Evolutionary conservation across 371 early-diverging fungal species (phyloP).

Genomic region (Sanchytrium tribonematis): DNA sequence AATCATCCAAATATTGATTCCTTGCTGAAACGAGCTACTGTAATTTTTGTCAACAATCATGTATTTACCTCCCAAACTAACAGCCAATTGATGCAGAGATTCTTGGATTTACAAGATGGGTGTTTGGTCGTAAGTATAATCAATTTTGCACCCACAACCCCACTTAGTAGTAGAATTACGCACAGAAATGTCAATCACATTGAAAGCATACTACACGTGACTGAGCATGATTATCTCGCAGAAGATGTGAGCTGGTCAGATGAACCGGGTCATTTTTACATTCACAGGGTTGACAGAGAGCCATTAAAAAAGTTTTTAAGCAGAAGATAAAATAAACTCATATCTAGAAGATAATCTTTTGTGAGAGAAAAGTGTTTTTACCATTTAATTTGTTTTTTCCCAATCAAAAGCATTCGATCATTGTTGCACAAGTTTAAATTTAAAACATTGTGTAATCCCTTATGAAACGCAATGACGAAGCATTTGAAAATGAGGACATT

Average conservation of each 20-base stretch:
- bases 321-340: too few relatives aligned
- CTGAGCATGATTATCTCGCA: not conserved
- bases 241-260: not conserved
- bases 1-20: not conserved
- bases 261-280: not conserved
- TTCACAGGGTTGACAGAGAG: not conserved
- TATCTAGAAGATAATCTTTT: too few relatives aligned
- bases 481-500: too few relatives aligned
- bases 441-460: too few relatives aligned
- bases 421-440: too few relatives aligned
- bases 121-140: not conserved
- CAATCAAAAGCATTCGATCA: too few relatives aligned
- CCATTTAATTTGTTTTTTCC: too few relatives aligned
- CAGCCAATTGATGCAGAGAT: not conserved
- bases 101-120: slow-evolving; percentile 1
- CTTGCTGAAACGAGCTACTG: not conserved
- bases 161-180: not conserved
- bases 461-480: too few relatives aligned
- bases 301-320: not conserved
- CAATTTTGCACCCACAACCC: not conserved
- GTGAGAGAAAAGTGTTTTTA: too few relatives aligned
- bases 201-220: not conserved
- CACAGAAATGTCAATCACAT: slow-evolving; percentile 1
- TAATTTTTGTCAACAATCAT: slow-evolving; percentile 2
- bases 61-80: not conserved